Evolutionary conservation across 2,329 filamentous ascomycete genomes (phyloP).

Genomic region (Thelonectria rubi): DNA sequence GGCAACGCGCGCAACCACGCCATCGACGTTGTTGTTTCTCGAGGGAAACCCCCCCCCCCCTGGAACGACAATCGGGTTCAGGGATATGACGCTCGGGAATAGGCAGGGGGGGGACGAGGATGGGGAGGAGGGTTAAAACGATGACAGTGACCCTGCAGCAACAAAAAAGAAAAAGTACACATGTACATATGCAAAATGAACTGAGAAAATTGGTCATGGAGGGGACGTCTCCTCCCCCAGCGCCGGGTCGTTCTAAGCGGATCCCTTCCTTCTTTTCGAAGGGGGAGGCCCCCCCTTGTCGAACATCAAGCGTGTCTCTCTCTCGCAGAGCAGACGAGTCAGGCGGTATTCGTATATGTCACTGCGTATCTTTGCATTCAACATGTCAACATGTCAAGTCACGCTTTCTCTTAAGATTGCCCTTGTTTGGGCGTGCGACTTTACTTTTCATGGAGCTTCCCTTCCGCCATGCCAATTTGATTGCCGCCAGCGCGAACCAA

Average conservation of each 20-base stretch:
- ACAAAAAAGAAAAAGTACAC: no score
- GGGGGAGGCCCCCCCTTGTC: no score
- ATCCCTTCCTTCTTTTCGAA: not conserved
- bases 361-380: no score
- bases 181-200: no score
- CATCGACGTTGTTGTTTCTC: slow-evolving; percentile 27
- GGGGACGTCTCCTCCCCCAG: slow-evolving; percentile 9
- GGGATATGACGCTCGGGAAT: slow-evolving; percentile 36
- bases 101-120: slow-evolving; percentile 19
- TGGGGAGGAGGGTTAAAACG: not conserved
- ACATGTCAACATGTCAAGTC: no score
- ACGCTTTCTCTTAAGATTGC: no score
- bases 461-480: no score
- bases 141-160: slow-evolving; percentile 14
- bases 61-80: slow-evolving; percentile 23
- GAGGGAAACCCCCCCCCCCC: slow-evolving; percentile 16
- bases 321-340: slow-evolving; percentile 12
- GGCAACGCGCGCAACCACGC: slow-evolving; percentile 25
- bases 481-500: no score
- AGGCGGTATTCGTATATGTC: not conserved
- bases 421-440: no score
- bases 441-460: no score
- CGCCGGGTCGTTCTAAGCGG: slow-evolving; percentile 11
- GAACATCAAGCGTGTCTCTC: no score
- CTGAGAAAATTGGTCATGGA: slow-evolving; percentile 11